phyloP scores from a whole-genome alignment of 306 rosid species.

The Argentina anserina region DNA sequence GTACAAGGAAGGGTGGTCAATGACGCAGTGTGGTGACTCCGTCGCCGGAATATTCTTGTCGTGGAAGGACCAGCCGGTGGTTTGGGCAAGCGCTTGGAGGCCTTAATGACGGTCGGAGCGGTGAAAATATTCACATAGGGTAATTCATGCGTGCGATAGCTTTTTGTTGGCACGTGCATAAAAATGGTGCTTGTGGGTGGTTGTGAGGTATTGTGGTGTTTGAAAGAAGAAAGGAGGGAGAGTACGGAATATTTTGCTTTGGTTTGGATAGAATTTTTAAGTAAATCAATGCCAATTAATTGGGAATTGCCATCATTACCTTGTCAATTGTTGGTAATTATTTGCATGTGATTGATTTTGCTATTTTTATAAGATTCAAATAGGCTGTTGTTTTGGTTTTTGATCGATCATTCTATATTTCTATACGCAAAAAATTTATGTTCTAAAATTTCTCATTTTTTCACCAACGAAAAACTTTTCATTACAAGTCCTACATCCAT shows the following conservation, averaged over 20 bases:
- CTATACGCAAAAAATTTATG: no score
- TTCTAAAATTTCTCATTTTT: no score
- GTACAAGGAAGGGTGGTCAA: conserved; percentile 88
- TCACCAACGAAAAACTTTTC: no score
- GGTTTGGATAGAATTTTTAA: conserved; percentile 48
- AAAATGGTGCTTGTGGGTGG: background rate
- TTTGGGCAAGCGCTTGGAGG: conserved; percentile 97
- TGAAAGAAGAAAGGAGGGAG: conserved; percentile 22
- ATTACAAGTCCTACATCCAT: no score
- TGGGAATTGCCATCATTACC: conserved; percentile 19
- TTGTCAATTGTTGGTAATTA: conserved; percentile 2
- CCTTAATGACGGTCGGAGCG: conserved; percentile 38
- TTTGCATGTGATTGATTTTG: conserved; percentile 18
- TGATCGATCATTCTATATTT: no score
- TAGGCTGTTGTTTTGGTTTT: conserved; percentile 33
- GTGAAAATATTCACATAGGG: background rate
- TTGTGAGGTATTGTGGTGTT: conserved; percentile 6
- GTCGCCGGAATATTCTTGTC: conserved; percentile 74
- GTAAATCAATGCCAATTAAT: conserved; percentile 22
- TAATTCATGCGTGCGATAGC: conserved; percentile 47
- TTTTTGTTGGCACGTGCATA: conserved; percentile 50
- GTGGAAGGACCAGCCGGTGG: conserved; percentile 90
- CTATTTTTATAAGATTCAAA: conserved; percentile 6
- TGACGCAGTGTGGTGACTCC: conserved; percentile 53
- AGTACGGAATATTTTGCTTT: conserved; percentile 28